A percentile compares a stretch with the other conserved stretches of the same genome.
Conservation (phyloP, 305 asterid species). For the Fraxinus ornus region DNA sequence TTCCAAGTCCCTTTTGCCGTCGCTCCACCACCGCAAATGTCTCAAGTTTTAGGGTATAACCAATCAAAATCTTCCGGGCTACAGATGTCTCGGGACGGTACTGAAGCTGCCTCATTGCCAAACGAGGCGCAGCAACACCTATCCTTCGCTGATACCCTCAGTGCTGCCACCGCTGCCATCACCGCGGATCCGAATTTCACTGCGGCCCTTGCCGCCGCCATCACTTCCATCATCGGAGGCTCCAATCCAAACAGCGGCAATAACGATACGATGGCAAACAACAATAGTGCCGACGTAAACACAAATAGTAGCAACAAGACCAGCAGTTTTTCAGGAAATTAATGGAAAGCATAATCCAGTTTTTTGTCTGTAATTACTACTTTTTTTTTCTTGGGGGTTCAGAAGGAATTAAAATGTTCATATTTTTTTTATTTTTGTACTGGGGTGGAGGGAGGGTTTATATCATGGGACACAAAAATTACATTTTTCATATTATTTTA, state of each 20-base stretch:
- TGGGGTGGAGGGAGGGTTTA: constrained; percentile 11
- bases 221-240: constrained; percentile 65
- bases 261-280: background rate
- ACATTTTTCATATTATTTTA: constrained; percentile 16
- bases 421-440: constrained; percentile 10
- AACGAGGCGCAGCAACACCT: constrained; percentile 14
- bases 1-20: constrained; percentile 54
- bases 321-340: constrained; percentile 44
- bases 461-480: background rate
- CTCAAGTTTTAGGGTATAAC: constrained; percentile 51
- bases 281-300: constrained; percentile 25
- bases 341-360: constrained; percentile 1
- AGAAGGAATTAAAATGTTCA: constrained; percentile 39
- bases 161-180: constrained; percentile 80
- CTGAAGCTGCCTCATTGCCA: constrained; percentile 1
- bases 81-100: constrained; percentile 49
- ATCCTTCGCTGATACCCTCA: constrained; percentile 52
- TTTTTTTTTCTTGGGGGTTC: constrained; percentile 15
- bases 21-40: constrained; percentile 33
- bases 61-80: constrained; percentile 87
- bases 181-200: constrained; percentile 86
- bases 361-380: constrained; percentile 2
- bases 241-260: constrained; percentile 26
- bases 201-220: constrained; percentile 85
- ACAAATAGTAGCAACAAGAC: constrained; percentile 26